These are phyloP conservation scores for Dothistroma septosporum DNA, from an alignment of 2,329 filamentous ascomycete species.

Conservation along the genomic window DNA sequence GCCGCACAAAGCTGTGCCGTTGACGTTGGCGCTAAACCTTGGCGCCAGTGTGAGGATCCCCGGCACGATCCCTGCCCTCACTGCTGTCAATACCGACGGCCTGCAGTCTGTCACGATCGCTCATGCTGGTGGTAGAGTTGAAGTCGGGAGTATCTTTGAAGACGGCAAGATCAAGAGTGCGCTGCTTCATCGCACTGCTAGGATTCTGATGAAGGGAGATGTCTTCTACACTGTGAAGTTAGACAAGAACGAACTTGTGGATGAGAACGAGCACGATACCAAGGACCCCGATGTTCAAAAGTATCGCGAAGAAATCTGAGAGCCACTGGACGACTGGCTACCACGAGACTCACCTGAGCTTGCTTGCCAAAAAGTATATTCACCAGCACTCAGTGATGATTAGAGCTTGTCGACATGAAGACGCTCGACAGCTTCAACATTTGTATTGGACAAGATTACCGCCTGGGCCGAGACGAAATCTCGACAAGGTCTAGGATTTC, in stretches of 20 bases:
- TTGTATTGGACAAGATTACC: not conserved
- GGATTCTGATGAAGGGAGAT: slow-evolving; percentile 31
- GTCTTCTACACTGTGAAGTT: slow-evolving; percentile 22
- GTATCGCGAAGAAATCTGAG: not conserved
- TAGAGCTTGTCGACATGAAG: not conserved
- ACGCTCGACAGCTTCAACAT: not conserved
- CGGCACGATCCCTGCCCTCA: slow-evolving; percentile 26
- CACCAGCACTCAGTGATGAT: not conserved
- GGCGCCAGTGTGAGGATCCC: slow-evolving; percentile 38
- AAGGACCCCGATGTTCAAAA: not conserved
- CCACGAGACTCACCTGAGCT: not conserved
- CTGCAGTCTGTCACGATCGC: slow-evolving; percentile 26
- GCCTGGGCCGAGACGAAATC: not conserved
- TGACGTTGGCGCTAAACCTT: slow-evolving; percentile 42
- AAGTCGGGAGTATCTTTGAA: slow-evolving; percentile 27
- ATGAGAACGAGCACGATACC: not conserved
- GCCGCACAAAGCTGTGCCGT: slow-evolving; percentile 42
- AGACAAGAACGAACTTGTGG: not conserved
- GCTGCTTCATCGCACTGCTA: slow-evolving; percentile 29
- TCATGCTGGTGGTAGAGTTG: slow-evolving; percentile 29
- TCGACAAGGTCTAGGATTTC: not conserved
- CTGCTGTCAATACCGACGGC: slow-evolving; percentile 16
- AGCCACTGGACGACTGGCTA: not conserved
- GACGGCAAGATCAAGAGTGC: slow-evolving; percentile 28
- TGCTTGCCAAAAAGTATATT: not conserved